Percentiles rank a stretch among this genome's conserved stretches.
phyloP scores from a whole-genome alignment of 2,329 filamentous ascomycete genomes.

The Zasmidium citrigriseum region DNA sequence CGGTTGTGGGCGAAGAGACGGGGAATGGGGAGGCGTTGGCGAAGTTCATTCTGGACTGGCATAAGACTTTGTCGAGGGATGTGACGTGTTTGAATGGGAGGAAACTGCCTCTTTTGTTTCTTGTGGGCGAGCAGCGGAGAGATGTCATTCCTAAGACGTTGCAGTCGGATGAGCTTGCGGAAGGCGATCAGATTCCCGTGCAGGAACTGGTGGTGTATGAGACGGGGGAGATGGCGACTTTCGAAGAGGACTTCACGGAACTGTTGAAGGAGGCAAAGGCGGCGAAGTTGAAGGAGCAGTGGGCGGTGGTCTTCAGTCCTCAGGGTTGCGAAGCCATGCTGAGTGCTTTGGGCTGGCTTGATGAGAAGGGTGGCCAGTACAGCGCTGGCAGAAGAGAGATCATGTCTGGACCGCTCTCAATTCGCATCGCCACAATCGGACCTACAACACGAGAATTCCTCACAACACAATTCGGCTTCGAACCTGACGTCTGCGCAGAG shows the following conservation, averaged over 20 bases:
- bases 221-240: slow-evolving; percentile 78
- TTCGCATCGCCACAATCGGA: slow-evolving; percentile 82
- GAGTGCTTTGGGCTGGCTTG: slow-evolving; percentile 51
- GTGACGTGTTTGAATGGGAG: slow-evolving; percentile 31
- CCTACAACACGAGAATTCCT: slow-evolving; percentile 86
- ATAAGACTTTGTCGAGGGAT: slow-evolving; percentile 49
- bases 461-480: slow-evolving; percentile 61
- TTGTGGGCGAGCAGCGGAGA: slow-evolving; percentile 84
- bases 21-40: slow-evolving; percentile 84
- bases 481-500: slow-evolving; percentile 77
- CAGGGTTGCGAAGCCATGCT: slow-evolving; percentile 64
- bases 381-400: slow-evolving; percentile 61
- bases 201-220: slow-evolving; percentile 84
- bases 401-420: slow-evolving; percentile 89
- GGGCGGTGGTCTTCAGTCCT: slow-evolving; percentile 73
- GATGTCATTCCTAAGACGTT: slow-evolving; percentile 87
- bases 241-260: slow-evolving; percentile 65
- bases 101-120: slow-evolving; percentile 73
- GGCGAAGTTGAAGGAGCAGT: slow-evolving; percentile 49
- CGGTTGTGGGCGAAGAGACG: slow-evolving; percentile 75
- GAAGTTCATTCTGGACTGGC: slow-evolving; percentile 75
- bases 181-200: slow-evolving; percentile 61
- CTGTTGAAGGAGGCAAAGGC: slow-evolving; percentile 45
- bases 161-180: slow-evolving; percentile 57
- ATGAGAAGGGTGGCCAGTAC: slow-evolving; percentile 40